phyloP scores from a whole-genome alignment of 225 moss, liverwort and hornwort species.

The Takakia lepidozioides region DNA sequence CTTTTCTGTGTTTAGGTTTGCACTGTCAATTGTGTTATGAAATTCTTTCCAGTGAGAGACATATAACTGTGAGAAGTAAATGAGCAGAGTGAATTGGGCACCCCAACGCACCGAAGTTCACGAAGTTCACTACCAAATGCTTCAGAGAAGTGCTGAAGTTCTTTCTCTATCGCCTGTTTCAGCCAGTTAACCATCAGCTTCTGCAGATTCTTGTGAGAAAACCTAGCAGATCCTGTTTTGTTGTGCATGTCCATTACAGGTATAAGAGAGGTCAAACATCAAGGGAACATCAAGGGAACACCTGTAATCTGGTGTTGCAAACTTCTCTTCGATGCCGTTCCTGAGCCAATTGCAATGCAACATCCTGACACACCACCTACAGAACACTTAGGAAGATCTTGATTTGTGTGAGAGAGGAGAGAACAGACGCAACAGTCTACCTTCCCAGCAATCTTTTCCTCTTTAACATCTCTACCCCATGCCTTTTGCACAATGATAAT shows the following conservation, averaged over 20 bases:
- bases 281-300: too few species aligned
- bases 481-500: too few species aligned
- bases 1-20: too few species aligned
- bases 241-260: too few species aligned
- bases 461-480: too few species aligned
- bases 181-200: constrained; percentile 1
- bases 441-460: too few species aligned
- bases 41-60: neutral
- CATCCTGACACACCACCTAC: constrained; percentile 6
- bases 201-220: neutral
- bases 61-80: neutral
- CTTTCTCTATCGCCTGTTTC: constrained; percentile 44
- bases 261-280: too few species aligned
- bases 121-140: constrained; percentile 45
- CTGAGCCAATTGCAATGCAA: neutral
- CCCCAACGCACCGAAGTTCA: constrained; percentile 37
- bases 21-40: neutral
- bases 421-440: too few species aligned
- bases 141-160: constrained; percentile 47
- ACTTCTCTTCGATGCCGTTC: constrained; percentile 8
- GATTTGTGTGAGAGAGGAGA: too few species aligned
- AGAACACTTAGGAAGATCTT: neutral
- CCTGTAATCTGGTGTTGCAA: constrained; percentile 17
- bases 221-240: too few species aligned
- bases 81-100: too few species aligned